Evolutionary conservation across 805 yeast genomes (phyloP), one percentile per base, ranked within the genome.

Genomic region (Candida yuanshanica): DNA sequence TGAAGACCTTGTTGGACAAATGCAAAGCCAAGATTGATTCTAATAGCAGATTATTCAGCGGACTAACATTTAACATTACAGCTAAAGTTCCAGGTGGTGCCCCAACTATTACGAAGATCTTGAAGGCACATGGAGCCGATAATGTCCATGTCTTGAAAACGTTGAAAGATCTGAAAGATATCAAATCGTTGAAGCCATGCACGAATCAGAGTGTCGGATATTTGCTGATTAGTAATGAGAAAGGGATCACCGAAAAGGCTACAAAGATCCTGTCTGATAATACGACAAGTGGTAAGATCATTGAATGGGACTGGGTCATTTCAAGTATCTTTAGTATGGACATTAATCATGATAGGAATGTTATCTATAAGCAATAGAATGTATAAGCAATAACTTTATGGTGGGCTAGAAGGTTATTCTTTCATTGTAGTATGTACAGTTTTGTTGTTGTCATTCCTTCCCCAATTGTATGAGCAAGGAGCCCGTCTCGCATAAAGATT

Each of bases 301-400:
- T 77, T 14, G 82, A 76, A 45, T 79, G 84, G 85, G 75, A 78
- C 38, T 77, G 83, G 82, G 72, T 81, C 38, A 76, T 79, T 12
- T 59, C 68, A 43, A 68, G 78, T 36, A 74, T 79, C 0, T 79
- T 79, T 58, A 66, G 64, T 37, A 66, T 71, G 68, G 50, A 57
- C n/a, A 37, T 65, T 10, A 35, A 42, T 20, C 47, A 44, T 31
- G 38, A 35, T 1, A 35, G 36, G 20, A 36, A 49, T 23, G 39
- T 49, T 7, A 5, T 40, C 4, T 47, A 27, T 25, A 33, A 44
- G 18, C 31, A 18, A 32, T 26, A 24, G 20, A n/a, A n/a, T n/a
- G n/a, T n/a, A n/a, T n/a, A n/a, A n/a, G n/a, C n/a, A n/a, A n/a
- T n/a, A n/a, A n/a, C n/a, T n/a, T n/a, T n/a, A n/a, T n/a, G n/a